phyloP scores from a whole-genome alignment of 805 yeast genomes.

The Candida caryicola region DNA sequence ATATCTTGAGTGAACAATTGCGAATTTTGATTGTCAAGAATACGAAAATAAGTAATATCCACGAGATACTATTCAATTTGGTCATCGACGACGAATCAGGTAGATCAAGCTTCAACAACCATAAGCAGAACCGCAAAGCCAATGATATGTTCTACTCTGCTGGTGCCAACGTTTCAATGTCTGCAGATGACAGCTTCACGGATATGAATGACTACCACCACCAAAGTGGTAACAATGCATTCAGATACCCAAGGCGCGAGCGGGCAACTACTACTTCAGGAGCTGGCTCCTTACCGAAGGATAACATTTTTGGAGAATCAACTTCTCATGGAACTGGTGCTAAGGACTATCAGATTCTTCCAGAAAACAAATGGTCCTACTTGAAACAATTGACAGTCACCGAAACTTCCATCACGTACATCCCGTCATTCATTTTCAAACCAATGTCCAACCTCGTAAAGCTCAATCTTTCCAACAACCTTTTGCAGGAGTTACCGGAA shows the following conservation, averaged over 20 bases:
- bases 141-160: conserved; percentile 7
- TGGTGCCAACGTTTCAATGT: neutral
- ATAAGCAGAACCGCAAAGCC: conserved; percentile 20
- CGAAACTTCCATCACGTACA: conserved; percentile 37
- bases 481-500: conserved; percentile 48
- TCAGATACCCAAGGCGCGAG: conserved; percentile 23
- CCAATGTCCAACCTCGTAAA: conserved; percentile 41
- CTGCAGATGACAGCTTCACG: conserved; percentile 11
- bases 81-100: conserved; percentile 53
- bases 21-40: conserved; percentile 54
- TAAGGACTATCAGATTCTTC: conserved; percentile 22
- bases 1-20: conserved; percentile 50
- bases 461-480: conserved; percentile 56
- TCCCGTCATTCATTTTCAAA: conserved; percentile 35
- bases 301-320: conserved; percentile 10
- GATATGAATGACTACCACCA: conserved; percentile 3
- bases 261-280: conserved; percentile 23
- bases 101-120: conserved; percentile 29
- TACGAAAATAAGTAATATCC: conserved; percentile 48
- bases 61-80: conserved; percentile 50
- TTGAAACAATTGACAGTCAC: conserved; percentile 41
- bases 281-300: conserved; percentile 29
- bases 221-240: conserved; percentile 18
- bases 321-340: neutral
- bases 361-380: conserved; percentile 39